Base-by-base conservation (phyloP, 2,329 filamentous ascomycete genomes). In the Dendrostoma leiphaemia region DNA sequence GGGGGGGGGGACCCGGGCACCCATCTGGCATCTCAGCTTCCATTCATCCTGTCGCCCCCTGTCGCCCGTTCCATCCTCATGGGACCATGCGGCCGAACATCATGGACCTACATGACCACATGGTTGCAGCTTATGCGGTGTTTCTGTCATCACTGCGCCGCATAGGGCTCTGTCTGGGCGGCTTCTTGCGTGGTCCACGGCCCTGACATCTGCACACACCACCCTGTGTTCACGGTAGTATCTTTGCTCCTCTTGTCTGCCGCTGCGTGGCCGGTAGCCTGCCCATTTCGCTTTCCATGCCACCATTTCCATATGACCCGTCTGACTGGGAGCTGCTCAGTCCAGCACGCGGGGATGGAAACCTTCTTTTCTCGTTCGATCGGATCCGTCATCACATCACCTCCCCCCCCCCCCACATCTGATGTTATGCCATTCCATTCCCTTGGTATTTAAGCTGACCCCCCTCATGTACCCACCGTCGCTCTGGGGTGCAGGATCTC, bases 191-290 rank as follows among this genome's bases (percentile, higher is more conserved):
- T 21, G 23, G 21, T 23, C 24, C n/a, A 23, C 19, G 31, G 38
- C 24, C 35, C 38, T 46, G 38, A 56, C 43, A 47, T 53, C 49
- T 52, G 53, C 53, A 48, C 32, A 50, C 43, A 28, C n/a, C 23
- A 41, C 19, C 6, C 9, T 19, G 26, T n/a, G 13, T 29, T 38
- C 10, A 29, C 37, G 38, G 28, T 51, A 29, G 26, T 17, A 52
- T 43, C 31, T 32, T 28, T 15, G 31, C 31, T 35, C 24, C 6
- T 13, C 19, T 21, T 41, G 43, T 29, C 41, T 46, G 26, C 29
- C 32, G 44, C 26, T 34, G n/a, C 24, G 38, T 10, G 6, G 10
- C 37, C 15, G 48, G 13, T 19, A 38, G 21, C 48, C 43, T 48
- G 48, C 41, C 48, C 34, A 52, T 32, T 35, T 35, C 48, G 48